These are phyloP conservation scores for Pulveroboletus sp. DNA, from an alignment of 768 basidiomycete genomes.

Conservation along the genomic window DNA sequence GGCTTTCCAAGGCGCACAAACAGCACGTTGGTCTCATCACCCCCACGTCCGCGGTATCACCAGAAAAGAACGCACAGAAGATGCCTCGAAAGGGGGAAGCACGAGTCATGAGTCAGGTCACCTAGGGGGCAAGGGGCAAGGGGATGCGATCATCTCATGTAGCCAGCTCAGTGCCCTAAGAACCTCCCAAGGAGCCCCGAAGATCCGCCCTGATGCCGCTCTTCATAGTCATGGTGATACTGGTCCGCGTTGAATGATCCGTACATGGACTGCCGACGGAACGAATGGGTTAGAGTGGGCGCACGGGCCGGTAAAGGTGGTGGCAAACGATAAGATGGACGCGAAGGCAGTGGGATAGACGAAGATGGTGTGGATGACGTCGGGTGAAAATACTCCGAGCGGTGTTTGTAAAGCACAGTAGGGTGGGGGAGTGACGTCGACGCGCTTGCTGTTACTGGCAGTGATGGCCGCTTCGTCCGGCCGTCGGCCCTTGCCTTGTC, in stretches of 20 bases:
- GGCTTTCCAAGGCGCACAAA: not conserved
- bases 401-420: constrained; percentile 14
- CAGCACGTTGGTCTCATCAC: no score
- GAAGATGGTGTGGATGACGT: constrained; percentile 36
- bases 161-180: constrained; percentile 14
- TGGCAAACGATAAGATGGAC: no score
- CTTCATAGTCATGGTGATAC: constrained; percentile 1
- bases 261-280: constrained; percentile 19
- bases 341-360: not conserved
- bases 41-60: not conserved
- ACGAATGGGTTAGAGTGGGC: not conserved
- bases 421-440: constrained; percentile 13
- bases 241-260: constrained; percentile 6
- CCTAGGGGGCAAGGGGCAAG: not conserved
- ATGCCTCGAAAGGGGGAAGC: not conserved
- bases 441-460: constrained; percentile 1
- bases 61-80: not conserved
- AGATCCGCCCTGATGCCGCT: not conserved
- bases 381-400: constrained; percentile 13
- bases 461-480: not conserved
- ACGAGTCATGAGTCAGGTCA: no score
- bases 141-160: no score
- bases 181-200: constrained; percentile 23
- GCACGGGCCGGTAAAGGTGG: not conserved
- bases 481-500: constrained; percentile 30